Evolutionary conservation across 495 filamentous ascomycete species (phyloP).

Genomic region (Talaromyces borbonicus): DNA sequence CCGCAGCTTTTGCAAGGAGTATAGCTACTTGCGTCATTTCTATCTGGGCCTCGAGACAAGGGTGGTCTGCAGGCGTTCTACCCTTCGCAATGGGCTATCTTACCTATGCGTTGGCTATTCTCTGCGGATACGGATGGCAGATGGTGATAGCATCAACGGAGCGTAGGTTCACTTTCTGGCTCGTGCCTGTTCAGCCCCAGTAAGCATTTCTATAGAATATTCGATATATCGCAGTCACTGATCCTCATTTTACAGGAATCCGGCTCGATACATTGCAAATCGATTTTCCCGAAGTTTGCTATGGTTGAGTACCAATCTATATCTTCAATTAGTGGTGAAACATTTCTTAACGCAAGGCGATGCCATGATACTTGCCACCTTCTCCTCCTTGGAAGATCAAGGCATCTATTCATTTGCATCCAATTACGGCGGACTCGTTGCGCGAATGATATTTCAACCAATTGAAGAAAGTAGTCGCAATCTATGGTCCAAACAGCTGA

Average conservation of each 20-base stretch:
- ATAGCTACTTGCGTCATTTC: conserved; percentile 55
- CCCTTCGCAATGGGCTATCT: conserved; percentile 86
- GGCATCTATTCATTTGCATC: conserved; percentile 89
- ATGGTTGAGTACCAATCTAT: conserved; percentile 62
- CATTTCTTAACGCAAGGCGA: conserved; percentile 92
- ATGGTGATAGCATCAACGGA: conserved; percentile 30
- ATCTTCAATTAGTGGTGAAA: conserved; percentile 80
- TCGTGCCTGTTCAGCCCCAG: conserved; percentile 33
- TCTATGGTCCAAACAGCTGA: conserved; percentile 67
- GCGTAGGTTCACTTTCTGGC: conserved; percentile 50
- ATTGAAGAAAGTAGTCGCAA: conserved; percentile 86
- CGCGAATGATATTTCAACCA: conserved; percentile 86
- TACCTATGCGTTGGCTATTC: conserved; percentile 58
- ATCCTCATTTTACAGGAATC: too few relatives aligned
- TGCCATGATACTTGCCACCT: conserved; percentile 67
- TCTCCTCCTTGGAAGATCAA: conserved; percentile 69
- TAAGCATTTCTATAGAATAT: conserved; percentile 16
- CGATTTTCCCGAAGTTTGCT: conserved; percentile 59
- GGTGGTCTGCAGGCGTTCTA: conserved; percentile 56
- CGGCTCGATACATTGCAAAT: conserved; percentile 41
- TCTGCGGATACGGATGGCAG: conserved; percentile 53
- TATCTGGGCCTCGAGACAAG: conserved; percentile 41
- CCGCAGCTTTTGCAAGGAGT: conserved; percentile 69
- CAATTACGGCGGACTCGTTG: conserved; percentile 88
- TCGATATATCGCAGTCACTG: too few relatives aligned